Percentiles rank a stretch among this genome's conserved stretches.
Evolutionary conservation across 257 asterid species (phyloP).

Genomic region (Ocimum tenuiflorum): DNA sequence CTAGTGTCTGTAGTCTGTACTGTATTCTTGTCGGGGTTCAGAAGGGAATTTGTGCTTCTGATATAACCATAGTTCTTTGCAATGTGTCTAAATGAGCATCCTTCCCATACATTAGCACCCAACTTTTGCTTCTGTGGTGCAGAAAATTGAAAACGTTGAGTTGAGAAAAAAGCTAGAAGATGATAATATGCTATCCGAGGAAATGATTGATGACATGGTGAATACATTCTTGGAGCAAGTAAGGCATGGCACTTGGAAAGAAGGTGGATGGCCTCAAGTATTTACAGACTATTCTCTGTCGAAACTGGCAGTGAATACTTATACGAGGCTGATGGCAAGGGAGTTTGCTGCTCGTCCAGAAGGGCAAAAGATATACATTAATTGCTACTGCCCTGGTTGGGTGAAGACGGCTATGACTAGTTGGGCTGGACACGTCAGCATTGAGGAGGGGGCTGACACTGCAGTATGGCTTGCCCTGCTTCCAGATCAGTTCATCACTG

Average conservation of each 20-base stretch:
- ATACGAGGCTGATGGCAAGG: constrained; percentile 52
- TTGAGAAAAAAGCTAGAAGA: constrained; percentile 67
- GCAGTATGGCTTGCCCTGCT: constrained; percentile 67
- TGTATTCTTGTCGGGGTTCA: too few relatives aligned
- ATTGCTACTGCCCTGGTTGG: constrained; percentile 67
- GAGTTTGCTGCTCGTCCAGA: constrained; percentile 35
- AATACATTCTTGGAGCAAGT: constrained; percentile 45
- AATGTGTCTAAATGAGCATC: neutral
- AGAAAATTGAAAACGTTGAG: constrained; percentile 46
- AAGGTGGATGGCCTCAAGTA: constrained; percentile 58
- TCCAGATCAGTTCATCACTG: constrained; percentile 41
- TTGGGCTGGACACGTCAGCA: constrained; percentile 54
- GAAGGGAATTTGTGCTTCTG: neutral
- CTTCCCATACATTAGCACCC: neutral
- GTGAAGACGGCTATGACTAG: constrained; percentile 66
- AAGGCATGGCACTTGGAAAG: constrained; percentile 49
- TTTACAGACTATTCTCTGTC: constrained; percentile 59
- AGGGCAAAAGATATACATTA: constrained; percentile 43
- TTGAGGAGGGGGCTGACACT: constrained; percentile 72
- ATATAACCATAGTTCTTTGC: neutral
- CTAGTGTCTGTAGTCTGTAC: too few relatives aligned
- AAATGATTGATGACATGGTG: constrained; percentile 43
- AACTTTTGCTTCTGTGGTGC: neutral
- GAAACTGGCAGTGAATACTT: constrained; percentile 47
- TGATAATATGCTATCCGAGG: constrained; percentile 61